Evolutionary conservation across 78 protist species (phyloP), one percentile per base, ranked within the genome.

Genomic region (Isochrysis galbana): DNA sequence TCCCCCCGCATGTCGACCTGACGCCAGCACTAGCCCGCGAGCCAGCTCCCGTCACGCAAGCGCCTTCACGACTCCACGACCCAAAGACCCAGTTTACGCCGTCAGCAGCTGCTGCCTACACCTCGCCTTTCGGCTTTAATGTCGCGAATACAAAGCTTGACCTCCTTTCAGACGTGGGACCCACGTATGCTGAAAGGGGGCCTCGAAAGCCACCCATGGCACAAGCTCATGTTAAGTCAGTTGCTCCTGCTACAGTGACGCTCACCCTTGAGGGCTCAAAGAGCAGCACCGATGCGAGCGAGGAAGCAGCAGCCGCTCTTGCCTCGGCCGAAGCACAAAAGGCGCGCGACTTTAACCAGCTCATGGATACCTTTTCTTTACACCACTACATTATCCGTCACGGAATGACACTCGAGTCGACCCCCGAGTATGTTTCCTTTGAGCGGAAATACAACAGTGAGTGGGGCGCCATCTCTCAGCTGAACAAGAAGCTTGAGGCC

Each of bases 361-460:
- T 77, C 29, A 77, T 77, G 86, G 86, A 77, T 19, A 38, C 26
- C 22, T 77, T 39, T n/a, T 41, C 36, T 21, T 46, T 86, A 1
- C 72, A 48, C 74, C 90, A 86, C 46, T 86, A 41, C 72, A 45
- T 86, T 32, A 51, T 86, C 90, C 90, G 90, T 11, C 5, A 51
- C 47, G 90, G 90, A 7, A 4, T 2, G n/a, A 3, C 41, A 2
- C 72, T 86, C 41, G 45, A 32, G 47, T 14, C 14, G 14, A 86
- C 90, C 47, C 90, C 90, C 26, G 90, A 86, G 74, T 86, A 23
- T 23, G 46, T 36, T 22, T 48, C 67, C 25, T 48, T 25, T 22
- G 39, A 48, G 10, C 74, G 72, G 34, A 45, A 48, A 46, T 22
- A 86, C 10, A 19, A 0, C 32, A 2, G 29, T 25, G 7, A 2